These are phyloP conservation scores for Spiraea crenata DNA, from an alignment of 331 rosid genomes.

Conservation along the genomic window DNA sequence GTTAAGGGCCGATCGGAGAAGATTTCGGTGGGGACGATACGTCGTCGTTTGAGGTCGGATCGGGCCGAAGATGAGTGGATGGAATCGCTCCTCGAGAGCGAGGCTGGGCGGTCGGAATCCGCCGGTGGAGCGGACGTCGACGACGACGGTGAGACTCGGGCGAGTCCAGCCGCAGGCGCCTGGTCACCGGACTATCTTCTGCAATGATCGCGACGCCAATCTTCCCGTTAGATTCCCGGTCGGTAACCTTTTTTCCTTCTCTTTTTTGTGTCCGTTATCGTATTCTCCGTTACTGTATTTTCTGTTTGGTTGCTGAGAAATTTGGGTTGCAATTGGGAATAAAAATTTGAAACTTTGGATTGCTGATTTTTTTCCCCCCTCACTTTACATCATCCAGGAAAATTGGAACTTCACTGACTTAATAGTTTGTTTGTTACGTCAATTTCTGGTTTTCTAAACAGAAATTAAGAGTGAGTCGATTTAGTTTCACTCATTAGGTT, in stretches of 20 bases:
- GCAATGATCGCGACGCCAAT: conserved; percentile 88
- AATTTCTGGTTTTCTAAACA: not conserved
- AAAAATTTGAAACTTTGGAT: not conserved
- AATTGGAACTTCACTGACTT: conserved; percentile 10
- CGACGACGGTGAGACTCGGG: conserved; percentile 78
- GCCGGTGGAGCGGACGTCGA: conserved; percentile 37
- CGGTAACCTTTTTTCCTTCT: not conserved
- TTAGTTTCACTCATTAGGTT: not conserved
- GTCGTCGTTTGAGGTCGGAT: conserved; percentile 22
- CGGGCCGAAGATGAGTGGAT: conserved; percentile 63
- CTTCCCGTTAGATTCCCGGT: conserved; percentile 71
- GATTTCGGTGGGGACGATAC: conserved; percentile 22
- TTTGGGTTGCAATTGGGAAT: not conserved
- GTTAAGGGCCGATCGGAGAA: conserved; percentile 18
- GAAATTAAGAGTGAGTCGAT: not conserved
- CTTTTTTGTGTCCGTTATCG: not conserved
- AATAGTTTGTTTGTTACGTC: not conserved
- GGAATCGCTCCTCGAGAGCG: conserved; percentile 64
- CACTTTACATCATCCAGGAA: not conserved
- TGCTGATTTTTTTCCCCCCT: not conserved
- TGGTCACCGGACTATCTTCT: conserved; percentile 75
- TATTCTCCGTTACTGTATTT: not conserved
- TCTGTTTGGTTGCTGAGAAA: conserved; percentile 6
- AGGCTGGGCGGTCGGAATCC: conserved; percentile 30
- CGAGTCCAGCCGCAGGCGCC: conserved; percentile 98